Evolutionary conservation across 75 land plant genomes (phyloP), one percentile per base, ranked within the genome.

Genomic region (Pinus albicaulis): DNA sequence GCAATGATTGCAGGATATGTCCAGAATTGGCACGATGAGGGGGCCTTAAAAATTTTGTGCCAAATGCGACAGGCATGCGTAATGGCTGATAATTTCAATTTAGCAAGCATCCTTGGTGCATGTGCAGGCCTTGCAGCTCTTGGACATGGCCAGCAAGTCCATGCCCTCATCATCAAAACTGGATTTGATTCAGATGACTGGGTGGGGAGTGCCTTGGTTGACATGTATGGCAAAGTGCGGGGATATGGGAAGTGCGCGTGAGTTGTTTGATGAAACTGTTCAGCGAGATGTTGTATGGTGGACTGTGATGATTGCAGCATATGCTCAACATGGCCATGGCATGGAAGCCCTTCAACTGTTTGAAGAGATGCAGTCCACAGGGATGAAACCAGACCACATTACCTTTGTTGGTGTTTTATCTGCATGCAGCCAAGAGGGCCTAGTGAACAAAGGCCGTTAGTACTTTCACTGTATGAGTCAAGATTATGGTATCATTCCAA

Each of bases 141-240:
- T n/a, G 31, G 23, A 36, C 80, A 80, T 73, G 91, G 90, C 61
- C 82, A 70, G 74, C 88, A 88, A 79, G 80, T 88, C 56, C 93
- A 91, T 64, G 62, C 11, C 59, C 86, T 82, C n/a, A 63, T 81
- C 3, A 79, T 84, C 12, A 86, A 91, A 60, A 26, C 59, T 3
- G 88, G 90, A 12, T 59, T 86, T 7, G 80, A 86, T 15, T 80
- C n/a, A 26, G 84, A 84, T 57, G 84, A 86, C 11, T 84, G 75
- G 72, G 80, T 91, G 56, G 68, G 74, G 44, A 91, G 82, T 81
- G 85, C 85, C 11, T 78, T 91, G 34, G 58, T 91, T 12, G 90
- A 88, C 81, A 88, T 89, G 90, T 91, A 89, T 80, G 85, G 86
- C 11, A 91, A 91, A 89, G 76, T 91, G 93, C 72, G 93, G 90